These are phyloP conservation scores for Dryadomyces quercivorus DNA, from an alignment of 2,329 filamentous ascomycete genomes.

Conservation along the genomic window DNA sequence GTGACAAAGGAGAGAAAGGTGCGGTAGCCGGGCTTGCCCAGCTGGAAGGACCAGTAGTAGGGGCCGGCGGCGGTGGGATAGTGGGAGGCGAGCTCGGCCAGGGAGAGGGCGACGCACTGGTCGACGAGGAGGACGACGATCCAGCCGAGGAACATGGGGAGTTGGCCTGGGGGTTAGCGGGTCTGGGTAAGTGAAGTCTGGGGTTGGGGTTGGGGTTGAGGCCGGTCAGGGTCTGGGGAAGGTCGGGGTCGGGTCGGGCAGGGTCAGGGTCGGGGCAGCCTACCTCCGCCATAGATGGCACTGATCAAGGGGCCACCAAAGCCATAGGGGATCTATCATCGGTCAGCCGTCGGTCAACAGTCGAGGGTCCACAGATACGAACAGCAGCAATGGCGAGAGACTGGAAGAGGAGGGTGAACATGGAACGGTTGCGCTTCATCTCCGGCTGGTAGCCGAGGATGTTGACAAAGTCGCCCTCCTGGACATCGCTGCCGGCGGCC, in stretches of 20 bases:
- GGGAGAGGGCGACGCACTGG: constrained; percentile 32
- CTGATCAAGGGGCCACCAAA: constrained; percentile 9
- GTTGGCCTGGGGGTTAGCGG: constrained; percentile 17
- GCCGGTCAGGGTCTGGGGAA: too few relatives aligned
- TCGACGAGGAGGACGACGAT: constrained; percentile 42
- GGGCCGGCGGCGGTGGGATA: constrained; percentile 25
- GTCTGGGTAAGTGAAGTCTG: too few relatives aligned
- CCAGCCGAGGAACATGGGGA: constrained; percentile 39
- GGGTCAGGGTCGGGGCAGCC: neutral
- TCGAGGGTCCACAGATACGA: too few relatives aligned
- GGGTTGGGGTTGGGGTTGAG: too few relatives aligned
- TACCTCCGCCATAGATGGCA: constrained; percentile 8
- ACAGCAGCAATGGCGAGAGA: constrained; percentile 18
- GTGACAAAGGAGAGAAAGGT: constrained; percentile 57
- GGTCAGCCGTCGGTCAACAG: too few relatives aligned
- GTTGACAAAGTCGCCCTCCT: constrained; percentile 1
- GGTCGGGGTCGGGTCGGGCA: too few relatives aligned
- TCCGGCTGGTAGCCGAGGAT: constrained; percentile 44
- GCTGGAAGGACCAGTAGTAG: constrained; percentile 70
- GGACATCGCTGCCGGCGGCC: neutral
- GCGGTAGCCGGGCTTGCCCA: constrained; percentile 48
- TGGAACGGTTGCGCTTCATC: constrained; percentile 44
- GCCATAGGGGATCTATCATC: constrained; percentile 10
- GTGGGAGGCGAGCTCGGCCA: constrained; percentile 7
- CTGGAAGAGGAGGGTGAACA: constrained; percentile 49